A percentile compares a stretch with the other conserved stretches of the same genome.
Evolutionary conservation across 1,139 yeast genomes (phyloP).

Genomic region (Taphrina flavorubra): DNA sequence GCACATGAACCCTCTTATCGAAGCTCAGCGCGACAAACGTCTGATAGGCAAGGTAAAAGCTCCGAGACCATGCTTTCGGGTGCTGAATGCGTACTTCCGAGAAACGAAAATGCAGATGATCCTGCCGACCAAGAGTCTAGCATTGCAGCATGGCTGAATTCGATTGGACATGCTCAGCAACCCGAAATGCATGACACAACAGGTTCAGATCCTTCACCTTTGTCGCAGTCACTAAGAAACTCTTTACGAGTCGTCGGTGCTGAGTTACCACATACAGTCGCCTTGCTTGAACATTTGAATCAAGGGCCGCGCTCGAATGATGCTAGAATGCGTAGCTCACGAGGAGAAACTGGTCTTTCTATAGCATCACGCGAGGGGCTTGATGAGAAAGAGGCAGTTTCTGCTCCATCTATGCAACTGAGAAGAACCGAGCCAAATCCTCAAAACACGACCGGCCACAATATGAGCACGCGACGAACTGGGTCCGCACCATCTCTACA

Average conservation of each 20-base stretch:
- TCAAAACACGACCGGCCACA: too few species aligned
- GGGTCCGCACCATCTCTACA: neutral
- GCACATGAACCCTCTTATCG: neutral
- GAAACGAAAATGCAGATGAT: neutral
- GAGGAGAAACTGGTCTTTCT: neutral
- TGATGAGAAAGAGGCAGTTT: neutral
- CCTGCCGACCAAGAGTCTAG: neutral
- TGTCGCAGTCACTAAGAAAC: neutral
- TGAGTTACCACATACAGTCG: slow-evolving; percentile 21
- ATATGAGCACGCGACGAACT: too few species aligned
- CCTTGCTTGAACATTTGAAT: slow-evolving; percentile 7
- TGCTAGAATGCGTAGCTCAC: neutral
- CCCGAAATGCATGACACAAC: neutral
- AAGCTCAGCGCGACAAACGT: neutral
- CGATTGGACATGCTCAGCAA: neutral
- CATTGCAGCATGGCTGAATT: slow-evolving; percentile 1
- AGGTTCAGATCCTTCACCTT: neutral
- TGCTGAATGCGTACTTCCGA: neutral
- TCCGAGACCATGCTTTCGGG: neutral
- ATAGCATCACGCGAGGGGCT: neutral
- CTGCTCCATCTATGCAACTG: neutral
- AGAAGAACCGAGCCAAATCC: neutral
- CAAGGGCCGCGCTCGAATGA: neutral
- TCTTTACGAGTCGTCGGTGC: slow-evolving; percentile 12
- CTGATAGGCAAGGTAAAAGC: neutral